phyloP scores from a whole-genome alignment of 2,329 filamentous ascomycete genomes.

The Diaporthe helianthi region DNA sequence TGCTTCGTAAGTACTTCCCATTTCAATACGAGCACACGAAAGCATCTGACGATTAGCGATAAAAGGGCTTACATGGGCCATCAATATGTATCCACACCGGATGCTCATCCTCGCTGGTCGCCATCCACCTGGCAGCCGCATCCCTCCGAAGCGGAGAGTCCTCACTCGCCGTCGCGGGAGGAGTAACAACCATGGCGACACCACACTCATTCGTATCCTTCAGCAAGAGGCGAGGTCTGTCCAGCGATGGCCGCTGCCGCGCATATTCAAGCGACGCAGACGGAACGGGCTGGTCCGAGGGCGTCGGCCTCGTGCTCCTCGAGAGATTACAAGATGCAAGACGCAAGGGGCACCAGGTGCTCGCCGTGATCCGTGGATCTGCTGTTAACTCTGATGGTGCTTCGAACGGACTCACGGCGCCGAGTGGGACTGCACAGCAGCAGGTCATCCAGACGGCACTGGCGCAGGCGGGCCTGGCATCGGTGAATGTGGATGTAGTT shows the following conservation, averaged over 20 bases:
- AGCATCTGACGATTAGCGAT: not conserved
- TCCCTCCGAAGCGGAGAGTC: conserved; percentile 12
- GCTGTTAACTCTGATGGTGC: conserved; percentile 50
- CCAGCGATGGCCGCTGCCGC: conserved; percentile 38
- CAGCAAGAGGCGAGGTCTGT: conserved; percentile 31
- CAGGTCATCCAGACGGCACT: conserved; percentile 39
- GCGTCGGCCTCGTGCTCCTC: conserved; percentile 48
- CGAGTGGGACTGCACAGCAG: conserved; percentile 38
- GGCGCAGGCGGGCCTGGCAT: conserved; percentile 33
- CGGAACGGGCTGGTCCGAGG: conserved; percentile 55
- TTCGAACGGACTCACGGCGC: conserved; percentile 38
- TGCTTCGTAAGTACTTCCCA: not conserved
- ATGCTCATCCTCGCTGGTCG: conserved; percentile 23
- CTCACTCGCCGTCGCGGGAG: conserved; percentile 6
- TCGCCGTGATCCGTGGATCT: conserved; percentile 45
- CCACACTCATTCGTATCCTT: conserved; percentile 10
- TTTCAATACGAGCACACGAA: not conserved
- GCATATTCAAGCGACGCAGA: conserved; percentile 48
- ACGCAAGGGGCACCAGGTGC: conserved; percentile 48
- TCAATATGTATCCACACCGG: conserved; percentile 17
- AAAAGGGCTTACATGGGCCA: not conserved
- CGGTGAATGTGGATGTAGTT: conserved; percentile 41
- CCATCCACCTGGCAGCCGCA: conserved; percentile 16
- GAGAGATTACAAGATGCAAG: conserved; percentile 52
- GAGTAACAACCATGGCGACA: conserved; percentile 18